phyloP scores from a whole-genome alignment of 441 rosid species.

The Erodium texanum region DNA sequence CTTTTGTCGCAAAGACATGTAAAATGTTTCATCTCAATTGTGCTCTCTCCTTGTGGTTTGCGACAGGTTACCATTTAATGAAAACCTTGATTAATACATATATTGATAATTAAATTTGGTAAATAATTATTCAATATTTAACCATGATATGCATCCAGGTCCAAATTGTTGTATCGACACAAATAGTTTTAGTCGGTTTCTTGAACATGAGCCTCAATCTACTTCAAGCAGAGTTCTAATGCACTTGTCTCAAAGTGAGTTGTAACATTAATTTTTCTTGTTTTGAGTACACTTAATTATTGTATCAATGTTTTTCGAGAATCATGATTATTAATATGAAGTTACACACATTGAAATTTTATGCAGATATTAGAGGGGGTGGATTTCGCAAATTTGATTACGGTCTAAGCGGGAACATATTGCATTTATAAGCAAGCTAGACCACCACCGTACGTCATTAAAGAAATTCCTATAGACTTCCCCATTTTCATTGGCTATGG shows the following conservation, averaged over 20 bases:
- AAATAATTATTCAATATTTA: neutral
- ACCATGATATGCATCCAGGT: neutral
- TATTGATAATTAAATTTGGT: neutral
- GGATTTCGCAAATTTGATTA: neutral
- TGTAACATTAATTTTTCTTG: neutral
- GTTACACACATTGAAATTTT: neutral
- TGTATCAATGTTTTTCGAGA: neutral
- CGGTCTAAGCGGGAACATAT: neutral
- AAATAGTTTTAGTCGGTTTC: neutral
- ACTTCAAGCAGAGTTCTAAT: neutral
- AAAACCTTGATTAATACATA: neutral
- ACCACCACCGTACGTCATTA: neutral
- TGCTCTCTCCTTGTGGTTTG: neutral
- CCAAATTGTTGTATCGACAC: neutral
- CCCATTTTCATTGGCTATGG: neutral
- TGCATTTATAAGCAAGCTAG: neutral
- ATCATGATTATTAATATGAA: neutral
- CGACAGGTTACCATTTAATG: neutral
- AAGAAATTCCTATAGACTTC: neutral
- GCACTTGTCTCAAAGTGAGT: neutral
- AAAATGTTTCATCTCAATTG: neutral
- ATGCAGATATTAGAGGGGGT: neutral
- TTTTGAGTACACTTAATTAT: too few species aligned
- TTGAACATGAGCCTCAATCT: slow-evolving; percentile 1
- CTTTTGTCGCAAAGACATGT: neutral